Evolutionary conservation across 805 yeast genomes (phyloP), one percentile per base, ranked within the genome.

Genomic region (Candida railenensis): DNA sequence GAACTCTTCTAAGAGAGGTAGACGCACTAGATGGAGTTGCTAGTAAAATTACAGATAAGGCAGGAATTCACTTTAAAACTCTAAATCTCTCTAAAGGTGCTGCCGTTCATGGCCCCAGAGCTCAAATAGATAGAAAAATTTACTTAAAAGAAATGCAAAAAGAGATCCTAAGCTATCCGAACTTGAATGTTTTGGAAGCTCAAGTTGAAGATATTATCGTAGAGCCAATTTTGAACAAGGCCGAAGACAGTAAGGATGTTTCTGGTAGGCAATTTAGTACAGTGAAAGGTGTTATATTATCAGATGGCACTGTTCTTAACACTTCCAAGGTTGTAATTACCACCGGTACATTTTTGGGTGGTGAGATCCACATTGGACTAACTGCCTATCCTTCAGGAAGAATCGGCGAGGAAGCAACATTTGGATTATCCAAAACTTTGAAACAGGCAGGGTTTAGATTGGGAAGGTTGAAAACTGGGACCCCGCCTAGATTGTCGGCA

Each of bases 91-190:
- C 96, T 1, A 80, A 89, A 53, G 99, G 99, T 2, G 87, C 96
- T 0, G 99, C 99, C 0, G 98, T 92, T 1, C 96, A 97, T 89
- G 98, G 99, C 0, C 97, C 97, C 5, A 69, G 99, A 49, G 97
- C 97, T 1, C 99, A 94, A 67, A 92, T 94, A 25, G 99, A 94
- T 64, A 73, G 99, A 52, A 71, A 80, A 39, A 74, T 92, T 1
- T 94, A 94, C 62, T 68, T 85, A 55, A 58, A 62, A 14, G 90
- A 87, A 57, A 90, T 94, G 97, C 96, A 88, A 59, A 56, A 65
- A 2, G 83, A 74, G 47, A 71, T 94, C 19, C 60, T 66, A 36
- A 62, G 67, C 50, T 84, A 84, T 61, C 69, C 73, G 8, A 80
- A 85, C 48, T 71, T 90, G 49, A 65, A 70, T 7, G 77, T 90